Evolutionary conservation across 1,284 basidiomycete species (phyloP).

Genomic region (Moesziomyces sp.): DNA sequence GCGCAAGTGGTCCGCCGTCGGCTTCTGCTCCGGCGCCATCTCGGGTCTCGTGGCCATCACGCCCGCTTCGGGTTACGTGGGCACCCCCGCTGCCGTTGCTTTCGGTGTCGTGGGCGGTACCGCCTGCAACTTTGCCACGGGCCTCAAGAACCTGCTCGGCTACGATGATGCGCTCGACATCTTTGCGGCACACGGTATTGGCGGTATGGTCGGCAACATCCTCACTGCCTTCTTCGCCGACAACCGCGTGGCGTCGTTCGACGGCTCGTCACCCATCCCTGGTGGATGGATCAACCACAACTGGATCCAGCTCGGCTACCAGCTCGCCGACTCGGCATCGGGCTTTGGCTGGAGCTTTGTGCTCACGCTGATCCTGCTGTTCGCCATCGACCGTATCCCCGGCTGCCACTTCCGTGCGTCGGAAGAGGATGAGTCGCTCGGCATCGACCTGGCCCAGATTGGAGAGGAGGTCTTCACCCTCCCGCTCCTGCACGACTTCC

Average conservation of each 20-base stretch:
- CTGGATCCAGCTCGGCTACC: slow-evolving; percentile 79
- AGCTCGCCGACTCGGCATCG: slow-evolving; percentile 80
- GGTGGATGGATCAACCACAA: slow-evolving; percentile 93
- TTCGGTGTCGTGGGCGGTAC: slow-evolving; percentile 81
- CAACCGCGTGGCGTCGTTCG: slow-evolving; percentile 81
- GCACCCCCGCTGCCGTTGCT: slow-evolving; percentile 59
- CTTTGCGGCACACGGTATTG: slow-evolving; percentile 88
- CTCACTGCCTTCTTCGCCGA: slow-evolving; percentile 90
- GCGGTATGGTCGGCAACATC: slow-evolving; percentile 87
- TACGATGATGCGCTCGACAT: slow-evolving; percentile 72
- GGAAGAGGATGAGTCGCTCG: slow-evolving; percentile 89
- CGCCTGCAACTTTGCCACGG: slow-evolving; percentile 91
- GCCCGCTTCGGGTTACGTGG: slow-evolving; percentile 74
- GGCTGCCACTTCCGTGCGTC: slow-evolving; percentile 79
- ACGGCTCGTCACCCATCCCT: slow-evolving; percentile 68
- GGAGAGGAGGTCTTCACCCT: slow-evolving; percentile 74
- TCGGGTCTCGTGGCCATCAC: slow-evolving; percentile 80
- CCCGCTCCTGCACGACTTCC: slow-evolving; percentile 30
- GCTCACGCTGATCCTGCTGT: slow-evolving; percentile 77
- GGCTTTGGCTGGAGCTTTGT: slow-evolving; percentile 63
- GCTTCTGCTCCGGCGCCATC: slow-evolving; percentile 95
- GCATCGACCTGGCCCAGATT: slow-evolving; percentile 92
- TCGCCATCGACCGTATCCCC: slow-evolving; percentile 93
- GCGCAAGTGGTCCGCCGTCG: slow-evolving; percentile 74
- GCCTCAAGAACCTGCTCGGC: slow-evolving; percentile 78